Evolutionary conservation across 2,329 filamentous ascomycete genomes (phyloP).

Genomic region (Venturia effusa): DNA sequence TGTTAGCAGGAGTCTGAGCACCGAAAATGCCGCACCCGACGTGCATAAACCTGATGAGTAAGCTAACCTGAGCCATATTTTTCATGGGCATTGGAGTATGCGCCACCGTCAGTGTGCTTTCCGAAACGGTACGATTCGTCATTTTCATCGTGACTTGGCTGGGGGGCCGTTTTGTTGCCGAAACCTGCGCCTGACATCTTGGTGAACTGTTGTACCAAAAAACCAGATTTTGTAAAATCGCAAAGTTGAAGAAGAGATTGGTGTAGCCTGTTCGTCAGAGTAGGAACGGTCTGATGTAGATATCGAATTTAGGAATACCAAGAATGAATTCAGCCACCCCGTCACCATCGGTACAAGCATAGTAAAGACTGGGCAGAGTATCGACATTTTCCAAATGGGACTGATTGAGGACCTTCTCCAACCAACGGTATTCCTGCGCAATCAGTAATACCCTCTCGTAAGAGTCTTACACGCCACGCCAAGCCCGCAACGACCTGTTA

Average conservation of each 20-base stretch:
- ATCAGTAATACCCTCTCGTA: neutral
- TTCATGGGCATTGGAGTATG: constrained; percentile 20
- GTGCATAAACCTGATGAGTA: neutral
- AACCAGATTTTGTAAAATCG: neutral
- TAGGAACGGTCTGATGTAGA: neutral
- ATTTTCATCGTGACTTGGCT: constrained; percentile 14
- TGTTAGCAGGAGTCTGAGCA: neutral
- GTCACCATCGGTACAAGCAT: neutral
- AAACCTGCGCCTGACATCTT: constrained; percentile 13
- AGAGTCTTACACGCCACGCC: neutral
- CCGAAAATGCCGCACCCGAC: neutral
- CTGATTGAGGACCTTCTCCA: neutral
- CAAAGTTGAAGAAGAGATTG: too few relatives aligned
- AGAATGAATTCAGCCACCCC: neutral
- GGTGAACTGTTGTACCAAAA: neutral
- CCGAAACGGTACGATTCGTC: constrained; percentile 20
- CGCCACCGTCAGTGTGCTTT: constrained; percentile 17
- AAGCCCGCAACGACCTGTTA: neutral
- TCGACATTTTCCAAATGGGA: neutral
- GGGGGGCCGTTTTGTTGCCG: constrained; percentile 16
- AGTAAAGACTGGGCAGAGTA: neutral
- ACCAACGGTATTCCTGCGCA: neutral
- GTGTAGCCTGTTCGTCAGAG: neutral
- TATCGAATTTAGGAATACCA: neutral
- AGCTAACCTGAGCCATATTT: constrained; percentile 7